Evolutionary conservation across 495 filamentous ascomycete genomes (phyloP).

Genomic region (Aspergillus baeticus): DNA sequence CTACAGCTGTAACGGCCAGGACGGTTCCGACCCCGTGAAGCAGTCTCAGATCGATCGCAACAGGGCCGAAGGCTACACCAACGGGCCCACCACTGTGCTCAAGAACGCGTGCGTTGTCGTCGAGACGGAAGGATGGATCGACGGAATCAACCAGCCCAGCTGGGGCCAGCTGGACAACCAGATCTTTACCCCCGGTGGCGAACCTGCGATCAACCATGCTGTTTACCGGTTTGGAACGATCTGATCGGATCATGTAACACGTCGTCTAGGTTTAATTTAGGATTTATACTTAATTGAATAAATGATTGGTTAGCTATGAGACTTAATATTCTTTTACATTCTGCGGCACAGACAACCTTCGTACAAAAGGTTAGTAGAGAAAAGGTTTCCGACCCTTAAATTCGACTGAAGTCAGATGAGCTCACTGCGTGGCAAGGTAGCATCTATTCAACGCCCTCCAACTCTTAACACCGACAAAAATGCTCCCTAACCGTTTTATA

Average conservation of each 20-base stretch:
- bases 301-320: not conserved
- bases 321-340: too few species aligned
- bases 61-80: slow-evolving; percentile 37
- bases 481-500: too few species aligned
- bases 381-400: too few species aligned
- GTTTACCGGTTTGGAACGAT: slow-evolving; percentile 58
- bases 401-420: too few species aligned
- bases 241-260: not conserved
- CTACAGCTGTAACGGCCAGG: slow-evolving; percentile 71
- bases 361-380: too few species aligned
- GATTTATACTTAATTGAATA: too few species aligned
- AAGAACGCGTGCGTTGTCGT: slow-evolving; percentile 74
- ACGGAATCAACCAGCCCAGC: slow-evolving; percentile 75
- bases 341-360: too few species aligned
- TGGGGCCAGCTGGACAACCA: slow-evolving; percentile 64
- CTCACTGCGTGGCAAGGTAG: too few species aligned
- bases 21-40: slow-evolving; percentile 60
- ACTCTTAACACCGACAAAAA: too few species aligned
- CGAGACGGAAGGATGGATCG: slow-evolving; percentile 66
- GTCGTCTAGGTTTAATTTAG: not conserved
- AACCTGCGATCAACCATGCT: slow-evolving; percentile 62
- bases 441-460: too few species aligned
- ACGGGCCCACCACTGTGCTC: slow-evolving; percentile 42
- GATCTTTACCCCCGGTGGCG: slow-evolving; percentile 61
- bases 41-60: slow-evolving; percentile 51